Evolutionary conservation across 305 asterid genomes (phyloP).

Genomic region (Fraxinus albicans): DNA sequence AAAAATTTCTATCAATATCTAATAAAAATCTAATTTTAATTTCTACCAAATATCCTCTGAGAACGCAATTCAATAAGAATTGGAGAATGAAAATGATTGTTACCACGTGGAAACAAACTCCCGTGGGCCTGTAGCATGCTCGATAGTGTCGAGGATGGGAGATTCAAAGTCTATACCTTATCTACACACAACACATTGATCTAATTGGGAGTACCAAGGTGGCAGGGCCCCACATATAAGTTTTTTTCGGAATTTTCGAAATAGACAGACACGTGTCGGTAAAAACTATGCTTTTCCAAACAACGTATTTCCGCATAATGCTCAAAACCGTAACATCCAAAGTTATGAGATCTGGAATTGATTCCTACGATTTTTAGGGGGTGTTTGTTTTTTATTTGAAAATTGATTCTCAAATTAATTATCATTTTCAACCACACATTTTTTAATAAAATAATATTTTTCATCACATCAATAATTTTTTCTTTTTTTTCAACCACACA

Average conservation of each 20-base stretch:
- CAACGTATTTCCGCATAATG: background rate
- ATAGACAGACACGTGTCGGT: conserved; percentile 23
- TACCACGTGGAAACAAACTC: background rate
- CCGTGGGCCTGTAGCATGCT: background rate
- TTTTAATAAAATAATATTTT: too few species aligned
- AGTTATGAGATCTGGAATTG: background rate
- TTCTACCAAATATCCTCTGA: too few species aligned
- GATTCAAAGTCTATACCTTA: background rate
- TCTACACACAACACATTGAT: background rate
- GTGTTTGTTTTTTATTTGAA: too few species aligned
- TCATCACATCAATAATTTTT: too few species aligned
- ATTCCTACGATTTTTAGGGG: too few species aligned
- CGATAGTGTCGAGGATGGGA: background rate
- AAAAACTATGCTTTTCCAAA: background rate
- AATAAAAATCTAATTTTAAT: too few species aligned
- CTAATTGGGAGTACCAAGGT: conserved; percentile 29
- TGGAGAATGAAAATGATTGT: background rate
- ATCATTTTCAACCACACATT: too few species aligned
- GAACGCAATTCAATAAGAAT: too few species aligned
- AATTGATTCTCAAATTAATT: too few species aligned
- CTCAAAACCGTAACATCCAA: background rate
- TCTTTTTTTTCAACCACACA: too few species aligned
- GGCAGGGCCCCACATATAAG: background rate
- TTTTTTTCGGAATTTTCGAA: conserved; percentile 1
- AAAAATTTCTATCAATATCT: too few species aligned